These are phyloP conservation scores for Botrytis tulipae DNA, from an alignment of 2,329 filamentous ascomycete species.

Conservation along the genomic window DNA sequence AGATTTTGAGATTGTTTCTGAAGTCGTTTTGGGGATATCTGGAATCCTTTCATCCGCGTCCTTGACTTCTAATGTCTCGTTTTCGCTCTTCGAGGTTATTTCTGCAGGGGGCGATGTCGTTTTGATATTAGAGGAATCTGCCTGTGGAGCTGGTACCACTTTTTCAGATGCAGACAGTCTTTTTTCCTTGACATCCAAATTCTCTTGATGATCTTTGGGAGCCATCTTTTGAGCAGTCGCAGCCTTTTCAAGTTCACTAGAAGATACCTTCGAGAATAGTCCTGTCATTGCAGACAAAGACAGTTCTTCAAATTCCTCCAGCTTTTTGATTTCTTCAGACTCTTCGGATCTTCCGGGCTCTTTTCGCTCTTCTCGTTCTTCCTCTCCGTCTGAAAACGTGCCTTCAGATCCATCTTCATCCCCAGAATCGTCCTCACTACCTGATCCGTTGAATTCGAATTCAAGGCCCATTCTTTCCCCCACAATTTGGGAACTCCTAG, in stretches of 20 bases:
- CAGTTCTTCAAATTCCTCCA: neutral
- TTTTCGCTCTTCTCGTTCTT: neutral
- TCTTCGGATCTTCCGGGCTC: neutral
- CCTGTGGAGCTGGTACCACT: rapidly evolving
- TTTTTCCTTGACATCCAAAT: neutral
- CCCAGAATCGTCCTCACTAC: neutral
- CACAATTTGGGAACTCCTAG: neutral
- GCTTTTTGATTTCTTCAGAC: too few species aligned
- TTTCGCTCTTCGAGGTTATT: rapidly evolving
- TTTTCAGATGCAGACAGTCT: neutral
- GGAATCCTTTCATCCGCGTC: rapidly evolving
- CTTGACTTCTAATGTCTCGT: rapidly evolving
- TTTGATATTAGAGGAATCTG: neutral
- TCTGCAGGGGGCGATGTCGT: neutral
- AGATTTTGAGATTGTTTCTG: neutral
- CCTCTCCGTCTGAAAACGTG: neutral
- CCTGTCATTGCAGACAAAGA: neutral
- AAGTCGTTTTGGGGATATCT: neutral
- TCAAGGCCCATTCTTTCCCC: conserved; percentile 1
- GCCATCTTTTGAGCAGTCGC: neutral
- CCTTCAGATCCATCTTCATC: neutral
- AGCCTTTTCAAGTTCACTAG: neutral
- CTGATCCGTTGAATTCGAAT: neutral
- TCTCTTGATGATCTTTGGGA: neutral
- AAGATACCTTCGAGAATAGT: neutral